Evolutionary conservation across 306 rosid genomes (phyloP).

Genomic region (Senna siamea): DNA sequence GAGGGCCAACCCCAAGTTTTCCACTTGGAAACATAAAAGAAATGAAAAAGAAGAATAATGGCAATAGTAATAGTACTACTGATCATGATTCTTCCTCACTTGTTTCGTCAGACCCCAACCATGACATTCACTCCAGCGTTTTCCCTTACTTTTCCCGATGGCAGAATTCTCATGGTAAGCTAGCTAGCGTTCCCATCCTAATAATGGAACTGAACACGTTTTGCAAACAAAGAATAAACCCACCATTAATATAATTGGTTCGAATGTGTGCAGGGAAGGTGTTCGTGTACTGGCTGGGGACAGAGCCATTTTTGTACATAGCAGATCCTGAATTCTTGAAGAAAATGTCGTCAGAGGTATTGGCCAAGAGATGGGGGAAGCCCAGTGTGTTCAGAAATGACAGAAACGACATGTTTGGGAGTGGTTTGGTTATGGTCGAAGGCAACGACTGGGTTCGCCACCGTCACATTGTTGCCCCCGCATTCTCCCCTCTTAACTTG

Average conservation of each 20-base stretch:
- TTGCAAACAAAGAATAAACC: too few species aligned
- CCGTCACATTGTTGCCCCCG: slow-evolving; percentile 64
- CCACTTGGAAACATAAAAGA: slow-evolving; percentile 63
- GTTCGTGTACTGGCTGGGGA: slow-evolving; percentile 72
- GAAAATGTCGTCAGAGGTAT: slow-evolving; percentile 54
- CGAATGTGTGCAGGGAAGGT: slow-evolving; percentile 53
- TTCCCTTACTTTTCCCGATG: slow-evolving; percentile 64
- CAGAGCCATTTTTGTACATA: slow-evolving; percentile 67
- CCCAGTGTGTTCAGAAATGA: slow-evolving; percentile 63
- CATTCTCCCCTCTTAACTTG: slow-evolving; percentile 56
- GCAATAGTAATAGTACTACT: neutral
- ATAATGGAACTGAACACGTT: too few species aligned
- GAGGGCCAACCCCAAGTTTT: slow-evolving; percentile 65
- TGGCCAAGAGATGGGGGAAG: slow-evolving; percentile 71
- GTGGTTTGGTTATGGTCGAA: slow-evolving; percentile 65
- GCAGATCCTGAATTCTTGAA: slow-evolving; percentile 66
- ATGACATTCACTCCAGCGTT: slow-evolving; percentile 60
- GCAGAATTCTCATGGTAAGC: slow-evolving; percentile 64
- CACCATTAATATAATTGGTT: too few species aligned
- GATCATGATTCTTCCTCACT: neutral
- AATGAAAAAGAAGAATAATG: slow-evolving; percentile 45
- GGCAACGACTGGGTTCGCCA: slow-evolving; percentile 69
- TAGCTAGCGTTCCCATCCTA: neutral
- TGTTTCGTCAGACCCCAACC: slow-evolving; percentile 33
- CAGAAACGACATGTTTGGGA: slow-evolving; percentile 69